Conservation (phyloP, 2,329 filamentous ascomycete species). For the Pestalotiopsis fici region DNA sequence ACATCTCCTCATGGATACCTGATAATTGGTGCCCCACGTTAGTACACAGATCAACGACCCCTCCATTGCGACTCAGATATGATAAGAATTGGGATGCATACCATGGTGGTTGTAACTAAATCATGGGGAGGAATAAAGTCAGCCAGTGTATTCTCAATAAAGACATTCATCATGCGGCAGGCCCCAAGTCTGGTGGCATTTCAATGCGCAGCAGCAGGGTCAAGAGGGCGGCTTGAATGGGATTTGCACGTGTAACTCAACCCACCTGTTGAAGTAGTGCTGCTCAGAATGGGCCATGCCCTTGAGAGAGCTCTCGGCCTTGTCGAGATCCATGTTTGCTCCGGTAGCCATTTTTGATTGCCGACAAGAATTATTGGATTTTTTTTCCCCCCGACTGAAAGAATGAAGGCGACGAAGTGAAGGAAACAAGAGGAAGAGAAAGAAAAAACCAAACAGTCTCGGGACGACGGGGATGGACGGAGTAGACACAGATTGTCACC, state of each 20-base stretch:
- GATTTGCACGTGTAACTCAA: constrained; percentile 15
- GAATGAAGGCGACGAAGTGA: neutral
- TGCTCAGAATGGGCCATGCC: constrained; percentile 91
- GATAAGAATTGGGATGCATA: constrained; percentile 42
- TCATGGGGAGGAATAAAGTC: constrained; percentile 14
- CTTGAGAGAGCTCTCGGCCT: constrained; percentile 65
- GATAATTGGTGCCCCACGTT: constrained; percentile 10
- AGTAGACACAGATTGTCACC: neutral
- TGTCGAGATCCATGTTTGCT: constrained; percentile 57
- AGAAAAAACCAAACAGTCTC: neutral
- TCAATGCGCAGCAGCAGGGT: constrained; percentile 15
- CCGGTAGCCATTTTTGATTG: constrained; percentile 20
- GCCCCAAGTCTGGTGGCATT: too few relatives aligned
- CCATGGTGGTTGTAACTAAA: constrained; percentile 96
- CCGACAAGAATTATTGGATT: neutral
- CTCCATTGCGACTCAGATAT: neutral
- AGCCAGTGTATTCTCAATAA: constrained; percentile 7
- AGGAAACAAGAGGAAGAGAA: neutral
- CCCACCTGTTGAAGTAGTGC: constrained; percentile 97
- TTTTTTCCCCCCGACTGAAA: neutral
- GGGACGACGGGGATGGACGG: neutral
- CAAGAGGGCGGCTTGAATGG: constrained; percentile 29
- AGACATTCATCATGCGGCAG: neutral
- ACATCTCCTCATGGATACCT: constrained; percentile 98
- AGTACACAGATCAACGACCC: constrained; percentile 3